A percentile compares a stretch with the other conserved stretches of the same genome.
phyloP scores from a whole-genome alignment of 2,329 filamentous ascomycete species.

The Arthrinium phaeospermum region DNA sequence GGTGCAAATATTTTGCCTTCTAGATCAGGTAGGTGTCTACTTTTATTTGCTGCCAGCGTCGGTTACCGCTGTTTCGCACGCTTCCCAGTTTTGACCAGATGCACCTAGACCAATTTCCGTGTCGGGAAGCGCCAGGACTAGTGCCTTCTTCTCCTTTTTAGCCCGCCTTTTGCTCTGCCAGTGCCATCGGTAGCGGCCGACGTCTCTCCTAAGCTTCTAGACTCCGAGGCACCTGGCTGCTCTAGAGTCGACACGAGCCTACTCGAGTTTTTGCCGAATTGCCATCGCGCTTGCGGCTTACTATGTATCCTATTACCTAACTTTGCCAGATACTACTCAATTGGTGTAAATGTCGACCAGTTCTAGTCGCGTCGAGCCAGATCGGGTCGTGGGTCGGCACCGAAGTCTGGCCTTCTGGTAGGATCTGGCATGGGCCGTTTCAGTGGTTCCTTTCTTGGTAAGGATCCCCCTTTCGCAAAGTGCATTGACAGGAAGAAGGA shows the following conservation, averaged over 20 bases:
- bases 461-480: neutral
- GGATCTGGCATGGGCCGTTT: neutral
- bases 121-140: neutral
- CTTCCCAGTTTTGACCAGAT: neutral
- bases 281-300: slow-evolving; percentile 10
- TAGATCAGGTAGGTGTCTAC: neutral
- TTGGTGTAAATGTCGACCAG: neutral
- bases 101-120: slow-evolving; percentile 14
- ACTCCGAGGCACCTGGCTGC: neutral
- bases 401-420: neutral
- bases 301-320: slow-evolving; percentile 5
- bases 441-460: neutral
- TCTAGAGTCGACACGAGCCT: neutral
- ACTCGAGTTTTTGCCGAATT: neutral
- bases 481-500: neutral
- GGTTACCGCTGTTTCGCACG: slow-evolving; percentile 1
- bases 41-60: neutral
- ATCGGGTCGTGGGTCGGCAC: neutral
- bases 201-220: neutral
- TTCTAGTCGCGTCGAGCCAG: neutral
- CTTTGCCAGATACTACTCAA: neutral
- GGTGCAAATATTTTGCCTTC: neutral
- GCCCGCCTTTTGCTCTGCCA: neutral
- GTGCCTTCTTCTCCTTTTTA: neutral
- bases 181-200: slow-evolving; percentile 12